Evolutionary conservation across 2,329 filamentous ascomycete genomes (phyloP).

Genomic region (Microsporum ferrugineum): DNA sequence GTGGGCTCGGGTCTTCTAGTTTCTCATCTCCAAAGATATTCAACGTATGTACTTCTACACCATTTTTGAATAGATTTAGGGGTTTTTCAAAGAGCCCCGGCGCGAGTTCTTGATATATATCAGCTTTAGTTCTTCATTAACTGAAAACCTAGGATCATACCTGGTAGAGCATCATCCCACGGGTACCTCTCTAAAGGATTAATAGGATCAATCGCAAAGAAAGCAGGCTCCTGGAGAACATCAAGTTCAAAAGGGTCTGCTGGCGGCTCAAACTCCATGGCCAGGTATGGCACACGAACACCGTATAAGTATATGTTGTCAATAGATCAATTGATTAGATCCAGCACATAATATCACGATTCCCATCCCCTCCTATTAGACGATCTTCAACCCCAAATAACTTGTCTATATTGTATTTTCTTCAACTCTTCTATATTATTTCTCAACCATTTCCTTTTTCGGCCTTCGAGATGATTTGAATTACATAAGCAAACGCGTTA

Average conservation of each 20-base stretch:
- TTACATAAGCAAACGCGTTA: not conserved
- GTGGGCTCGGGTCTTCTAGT: conserved; percentile 15
- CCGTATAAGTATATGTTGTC: not conserved
- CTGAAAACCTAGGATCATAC: conserved; percentile 15
- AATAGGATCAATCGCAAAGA: conserved; percentile 28
- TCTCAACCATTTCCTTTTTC: not conserved
- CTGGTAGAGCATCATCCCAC: conserved; percentile 27
- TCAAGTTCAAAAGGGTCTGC: conserved; percentile 22
- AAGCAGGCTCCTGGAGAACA: conserved; percentile 29
- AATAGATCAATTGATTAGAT: not conserved
- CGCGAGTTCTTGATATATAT: conserved; percentile 1
- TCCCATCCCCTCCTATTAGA: not conserved
- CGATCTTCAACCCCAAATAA: not conserved
- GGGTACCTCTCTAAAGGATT: conserved; percentile 27
- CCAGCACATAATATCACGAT: not conserved
- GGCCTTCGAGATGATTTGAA: not conserved
- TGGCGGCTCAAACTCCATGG: conserved; percentile 14
- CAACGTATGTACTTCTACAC: conserved; percentile 23
- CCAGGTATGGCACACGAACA: not conserved
- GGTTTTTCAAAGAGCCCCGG: conserved; percentile 19
- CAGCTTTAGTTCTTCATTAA: not conserved
- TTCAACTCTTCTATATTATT: not conserved
- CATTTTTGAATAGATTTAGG: conserved; percentile 16
- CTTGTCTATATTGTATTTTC: not conserved
- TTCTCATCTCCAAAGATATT: conserved; percentile 24